phyloP scores from a whole-genome alignment of 768 basidiomycete species.

The Serendipita sp. region DNA sequence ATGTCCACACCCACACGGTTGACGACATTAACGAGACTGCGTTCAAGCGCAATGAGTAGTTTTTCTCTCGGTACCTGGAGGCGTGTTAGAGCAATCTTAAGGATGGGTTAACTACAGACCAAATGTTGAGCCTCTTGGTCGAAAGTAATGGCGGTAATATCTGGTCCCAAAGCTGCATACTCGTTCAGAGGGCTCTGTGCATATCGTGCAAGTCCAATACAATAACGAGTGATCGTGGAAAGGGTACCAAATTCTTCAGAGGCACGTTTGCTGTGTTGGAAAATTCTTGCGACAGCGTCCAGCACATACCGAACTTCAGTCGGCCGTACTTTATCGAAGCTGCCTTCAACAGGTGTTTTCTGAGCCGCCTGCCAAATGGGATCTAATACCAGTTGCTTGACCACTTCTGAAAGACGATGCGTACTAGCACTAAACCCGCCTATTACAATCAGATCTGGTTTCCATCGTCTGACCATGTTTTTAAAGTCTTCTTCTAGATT shows the following conservation, averaged over 20 bases:
- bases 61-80: slow-evolving; percentile 75
- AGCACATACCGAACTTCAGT: slow-evolving; percentile 35
- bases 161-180: slow-evolving; percentile 73
- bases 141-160: slow-evolving; percentile 69
- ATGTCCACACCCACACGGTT: slow-evolving; percentile 93
- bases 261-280: slow-evolving; percentile 78
- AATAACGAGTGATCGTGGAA: slow-evolving; percentile 70
- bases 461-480: slow-evolving; percentile 64
- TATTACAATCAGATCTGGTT: slow-evolving; percentile 75
- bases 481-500: slow-evolving; percentile 57
- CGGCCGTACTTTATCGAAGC: neutral
- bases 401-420: slow-evolving; percentile 42
- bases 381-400: slow-evolving; percentile 39
- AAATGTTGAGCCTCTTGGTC: slow-evolving; percentile 76
- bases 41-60: slow-evolving; percentile 62
- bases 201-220: slow-evolving; percentile 84
- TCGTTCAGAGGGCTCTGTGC: slow-evolving; percentile 89
- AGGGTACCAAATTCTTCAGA: slow-evolving; percentile 67
- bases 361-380: slow-evolving; percentile 14
- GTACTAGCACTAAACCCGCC: slow-evolving; percentile 82
- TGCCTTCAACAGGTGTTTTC: slow-evolving; percentile 9
- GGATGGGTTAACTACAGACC: slow-evolving; percentile 26
- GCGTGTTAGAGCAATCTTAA: slow-evolving; percentile 6
- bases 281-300: slow-evolving; percentile 87
- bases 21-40: slow-evolving; percentile 73